phyloP scores from a whole-genome alignment of 345 rosid genomes.

The Orychophragmus violaceus region DNA sequence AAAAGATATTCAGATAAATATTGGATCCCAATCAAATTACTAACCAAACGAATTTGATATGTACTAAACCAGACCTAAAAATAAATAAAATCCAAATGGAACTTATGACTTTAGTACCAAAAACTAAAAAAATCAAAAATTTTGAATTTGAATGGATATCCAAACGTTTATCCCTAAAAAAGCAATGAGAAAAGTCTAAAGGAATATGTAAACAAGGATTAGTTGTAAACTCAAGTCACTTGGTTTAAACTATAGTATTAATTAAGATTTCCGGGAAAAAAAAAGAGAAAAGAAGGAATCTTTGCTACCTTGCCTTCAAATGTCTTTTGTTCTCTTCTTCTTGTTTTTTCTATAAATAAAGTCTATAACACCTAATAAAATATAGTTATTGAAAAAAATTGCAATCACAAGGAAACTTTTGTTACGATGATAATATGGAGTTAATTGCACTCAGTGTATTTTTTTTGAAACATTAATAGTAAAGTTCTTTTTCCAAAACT shows the following conservation, averaged over 20 bases:
- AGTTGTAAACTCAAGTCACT: conserved; percentile 23
- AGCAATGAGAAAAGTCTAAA: background rate
- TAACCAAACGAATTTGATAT: too few relatives aligned
- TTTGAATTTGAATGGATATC: too few relatives aligned
- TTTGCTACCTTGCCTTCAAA: conserved; percentile 8
- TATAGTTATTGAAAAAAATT: conserved; percentile 2
- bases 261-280: background rate
- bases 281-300: conserved; percentile 20
- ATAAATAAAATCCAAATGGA: too few relatives aligned
- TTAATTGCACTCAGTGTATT: too few relatives aligned
- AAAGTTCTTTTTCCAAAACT: too few relatives aligned
- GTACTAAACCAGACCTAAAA: too few relatives aligned
- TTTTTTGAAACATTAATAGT: too few relatives aligned
- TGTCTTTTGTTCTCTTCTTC: conserved; percentile 17
- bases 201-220: conserved; percentile 22
- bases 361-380: background rate
- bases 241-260: conserved; percentile 13
- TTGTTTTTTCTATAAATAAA: background rate
- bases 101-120: too few relatives aligned
- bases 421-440: background rate
- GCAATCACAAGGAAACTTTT: background rate
- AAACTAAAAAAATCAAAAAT: too few relatives aligned
- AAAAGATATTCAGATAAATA: too few relatives aligned
- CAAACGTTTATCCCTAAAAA: too few relatives aligned
- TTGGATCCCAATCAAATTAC: too few relatives aligned